Evolutionary conservation across 768 basidiomycete species (phyloP), one percentile per base, ranked within the genome.

Genomic region (Tylopilus rubrobrunneus): DNA sequence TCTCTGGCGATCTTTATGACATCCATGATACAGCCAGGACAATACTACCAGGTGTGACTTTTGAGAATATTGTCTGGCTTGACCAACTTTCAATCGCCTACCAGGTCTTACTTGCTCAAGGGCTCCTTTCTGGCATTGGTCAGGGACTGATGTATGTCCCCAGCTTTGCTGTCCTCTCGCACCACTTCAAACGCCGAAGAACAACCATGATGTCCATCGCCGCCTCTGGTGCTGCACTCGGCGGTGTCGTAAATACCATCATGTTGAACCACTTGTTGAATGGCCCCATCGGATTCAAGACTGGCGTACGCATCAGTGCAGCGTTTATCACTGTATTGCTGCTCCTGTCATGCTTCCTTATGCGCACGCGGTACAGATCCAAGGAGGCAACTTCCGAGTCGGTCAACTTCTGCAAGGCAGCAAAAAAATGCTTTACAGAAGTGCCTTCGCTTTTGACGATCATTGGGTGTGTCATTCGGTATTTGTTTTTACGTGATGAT

Each of bases 171-270:
- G 55, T 80, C 21, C 59, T 78, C 8, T 71, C 75, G 5, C 79
- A 78, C 33, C 73, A 76, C 57, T 83, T 82, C 65, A 62, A 63
- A 29, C 65, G 63, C 45, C 66, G 70, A 14, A 68, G 78, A 25
- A 63, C 76, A 4, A 56, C 76, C 5, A 76, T 77, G 7, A 76
- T 78, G 59, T 77, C 79, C 9, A 61, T 82, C 41, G 71, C 71
- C 6, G 36, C 76, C 28, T 78, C 79, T 28, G 78, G 78, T 23
- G 73, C 77, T 33, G 75, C 80, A 3, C 62, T 83, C 3, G 85
- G 86, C 8, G 81, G 79, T 7, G 68, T 81, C 21, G 58, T 80
- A 14, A 78, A 84, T 51, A 81, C 84, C 1, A 81, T 85, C 56
- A 78, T 86, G 73, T 68, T 88, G 28, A 86, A 87, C 62, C 66